phyloP scores from a whole-genome alignment of 352 stramenopile species.

The Nothophytophthora sp. region DNA sequence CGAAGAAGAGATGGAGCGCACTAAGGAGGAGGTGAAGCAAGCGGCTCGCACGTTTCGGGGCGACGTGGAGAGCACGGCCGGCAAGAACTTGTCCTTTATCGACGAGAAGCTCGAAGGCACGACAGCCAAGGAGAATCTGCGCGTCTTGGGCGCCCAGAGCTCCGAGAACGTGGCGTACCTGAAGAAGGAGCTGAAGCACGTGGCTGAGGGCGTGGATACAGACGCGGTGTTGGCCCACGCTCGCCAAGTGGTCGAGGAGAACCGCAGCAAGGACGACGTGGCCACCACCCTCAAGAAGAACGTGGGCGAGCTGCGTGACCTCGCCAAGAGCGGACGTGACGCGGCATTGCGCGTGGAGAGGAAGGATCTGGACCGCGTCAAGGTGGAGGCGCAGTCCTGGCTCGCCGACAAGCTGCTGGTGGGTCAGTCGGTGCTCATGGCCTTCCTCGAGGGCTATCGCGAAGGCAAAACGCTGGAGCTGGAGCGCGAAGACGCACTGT shows the following conservation, averaged over 20 bases:
- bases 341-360: constrained; percentile 59
- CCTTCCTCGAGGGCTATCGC: constrained; percentile 83
- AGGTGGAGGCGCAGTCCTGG: constrained; percentile 72
- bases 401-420: constrained; percentile 85
- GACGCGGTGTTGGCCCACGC: constrained; percentile 62
- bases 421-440: constrained; percentile 75
- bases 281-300: constrained; percentile 70
- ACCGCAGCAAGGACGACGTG: constrained; percentile 71
- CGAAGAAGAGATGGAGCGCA: constrained; percentile 61
- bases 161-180: constrained; percentile 61
- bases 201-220: constrained; percentile 60
- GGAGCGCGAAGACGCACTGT: constrained; percentile 64
- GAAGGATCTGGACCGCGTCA: constrained; percentile 63
- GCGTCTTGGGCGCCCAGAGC: constrained; percentile 45
- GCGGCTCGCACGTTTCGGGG: constrained; percentile 44
- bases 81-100: constrained; percentile 59
- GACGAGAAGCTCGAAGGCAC: constrained; percentile 72
- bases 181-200: constrained; percentile 49
- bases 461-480: constrained; percentile 81
- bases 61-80: constrained; percentile 55
- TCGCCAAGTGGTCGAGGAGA: constrained; percentile 54
- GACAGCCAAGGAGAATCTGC: constrained; percentile 58
- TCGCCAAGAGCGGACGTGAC: constrained; percentile 61
- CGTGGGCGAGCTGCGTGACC: constrained; percentile 62
- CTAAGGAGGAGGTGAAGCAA: constrained; percentile 63